Base-by-base conservation (phyloP, 495 filamentous ascomycete genomes). In the Recurvomyces mirabilis region DNA sequence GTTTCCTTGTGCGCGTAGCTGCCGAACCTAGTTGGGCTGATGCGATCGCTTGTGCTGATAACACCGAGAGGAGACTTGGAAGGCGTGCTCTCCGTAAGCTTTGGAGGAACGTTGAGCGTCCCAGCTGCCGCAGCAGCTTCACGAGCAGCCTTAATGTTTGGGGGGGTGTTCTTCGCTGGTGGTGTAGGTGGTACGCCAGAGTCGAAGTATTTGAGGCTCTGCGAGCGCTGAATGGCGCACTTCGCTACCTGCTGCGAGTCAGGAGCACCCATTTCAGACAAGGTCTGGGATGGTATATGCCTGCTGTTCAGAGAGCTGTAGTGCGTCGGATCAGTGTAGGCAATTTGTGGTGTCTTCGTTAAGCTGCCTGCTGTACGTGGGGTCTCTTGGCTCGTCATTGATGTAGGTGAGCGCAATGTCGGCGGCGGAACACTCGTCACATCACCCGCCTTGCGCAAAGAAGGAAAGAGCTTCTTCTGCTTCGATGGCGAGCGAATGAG, bases 151-250 rank as follows among this genome's bases (percentile, higher is more conserved):
- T 52, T 55, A 20, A 41, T n/a, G 5, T 52, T 28, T 15, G 53
- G 55, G n/a, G 53, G 55, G 12, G 53, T 58, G 43, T 56, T 43
- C 32, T 58, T 58, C 5, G 40, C 34, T 1, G 53, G 55, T 14
- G 55, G 55, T 4, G 55, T 58, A 1, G 55, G 55, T 18, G 55
- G 55, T 7, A 44, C 17, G 4, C 12, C 22, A n/a, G 35, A 15
- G 26, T 54, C 50, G 24, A 54, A 45, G 41, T 49, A 51, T 18
- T 52, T 53, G 1, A 55, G 25, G 20, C 48, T 53, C 25, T 53
- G 46, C 14, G 53, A 53, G 42, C 49, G 49, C 24, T 42, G 22
- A 28, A 49, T 37, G 10, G 25, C 18, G 29, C 38, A 46, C 19
- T 33, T n/a, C 15, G 12, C 26, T 15, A 13, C 19, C 3, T 43